Evolutionary conservation across 2,329 filamentous ascomycete genomes (phyloP), one percentile per base, ranked within the genome.

Genomic region (Aureobasidium mangrovei): DNA sequence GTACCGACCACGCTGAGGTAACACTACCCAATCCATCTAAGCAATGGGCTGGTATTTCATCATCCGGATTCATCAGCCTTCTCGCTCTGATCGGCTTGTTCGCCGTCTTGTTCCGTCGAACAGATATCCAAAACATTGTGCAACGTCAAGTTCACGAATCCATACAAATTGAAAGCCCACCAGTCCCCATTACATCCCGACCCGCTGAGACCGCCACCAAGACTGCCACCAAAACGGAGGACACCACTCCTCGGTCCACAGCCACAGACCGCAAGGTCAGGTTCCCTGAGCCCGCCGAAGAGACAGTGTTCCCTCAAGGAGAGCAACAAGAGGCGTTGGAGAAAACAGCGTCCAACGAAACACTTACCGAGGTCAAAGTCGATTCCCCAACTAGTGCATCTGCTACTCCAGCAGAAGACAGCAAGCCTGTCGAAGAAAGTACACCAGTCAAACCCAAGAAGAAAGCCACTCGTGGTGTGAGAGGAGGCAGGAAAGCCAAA

Each of bases 381-480:
- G 55, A 59, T 18, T 53, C 53, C 7, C 53, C 41, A 1, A 26
- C 41, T n/a, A 51, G 42, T 36, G 56, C 52, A 40, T 44, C 56
- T 18, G 44, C 42, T 7, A 2, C 12, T 7, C 49, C 40, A 12
- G 10, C 32, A 36, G 49, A 53, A 44, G 40, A 43, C 28, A 48
- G 53, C 12, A 47, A 54, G 9, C 54, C 58, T 10, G 48, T 32
- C 9, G 48, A 55, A 28, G 53, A 58, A 36, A 39, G 49, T 35
- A 57, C 57, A 3, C 57, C 57, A 8, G 55, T 49, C n/a, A 59
- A 59, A 48, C 56, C 58, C 2, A 76, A 76, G 64, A 75, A 74
- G 64, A 76, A 76, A 58, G 74, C 74, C 4, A 74, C 75, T 46
- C 65, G 75, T 54, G 75, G 75, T 27, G 73, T 72, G 57, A 70